Base-by-base conservation (phyloP, 2,329 filamentous ascomycete genomes). In the Diplocarpon mali region DNA sequence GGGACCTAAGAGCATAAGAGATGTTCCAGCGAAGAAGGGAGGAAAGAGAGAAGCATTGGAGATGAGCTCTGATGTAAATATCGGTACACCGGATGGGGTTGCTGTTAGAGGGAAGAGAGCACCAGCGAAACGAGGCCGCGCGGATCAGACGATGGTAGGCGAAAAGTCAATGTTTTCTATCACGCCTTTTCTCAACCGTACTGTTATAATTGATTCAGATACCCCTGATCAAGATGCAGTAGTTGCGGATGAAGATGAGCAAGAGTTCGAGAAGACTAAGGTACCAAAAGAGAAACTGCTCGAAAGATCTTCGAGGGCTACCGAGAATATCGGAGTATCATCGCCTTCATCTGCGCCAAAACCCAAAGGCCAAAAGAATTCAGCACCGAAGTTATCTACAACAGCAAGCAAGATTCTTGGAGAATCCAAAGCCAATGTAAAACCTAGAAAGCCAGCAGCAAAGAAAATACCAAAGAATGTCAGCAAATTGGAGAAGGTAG, bases 151-250 rank as follows among this genome's bases (percentile, higher is more conserved):
- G 1, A 66, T 78, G 44, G 69, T 84, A 5, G 87, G 85, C 27
- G 86, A 94, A 59, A 95, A 95, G 64, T 95, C 89, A 0, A 80
- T 75, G 2, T 95, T 96, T 64, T 95, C 88, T 3, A 87, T 95
- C 52, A 96, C 90, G 0, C 90, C 90, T 0, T 95, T 94, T 68
- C 70, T 96, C 49, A 94, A 89, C 63, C 78, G 82, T 40, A 81
- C 77, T 20, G 78, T 72, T 49, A 80, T 70, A 51, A 67, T 81
- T 12, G 64, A 67, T n/a, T 65, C 68, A 27, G 68, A 65, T 28
- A 52, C 50, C 13, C 50, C 55, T 53, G 28, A 50, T 40, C 42
- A 53, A 13, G 47, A 48, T 9, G 42, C 47, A 11, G 44, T 32
- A 12, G 4, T 14, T 10, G 30, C 10, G 4, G 16, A 20, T n/a